Percentiles rank a stretch among this genome's conserved stretches.
Conservation (phyloP, 169 alveolate species). For the Cryptosporidium meleagridis region DNA sequence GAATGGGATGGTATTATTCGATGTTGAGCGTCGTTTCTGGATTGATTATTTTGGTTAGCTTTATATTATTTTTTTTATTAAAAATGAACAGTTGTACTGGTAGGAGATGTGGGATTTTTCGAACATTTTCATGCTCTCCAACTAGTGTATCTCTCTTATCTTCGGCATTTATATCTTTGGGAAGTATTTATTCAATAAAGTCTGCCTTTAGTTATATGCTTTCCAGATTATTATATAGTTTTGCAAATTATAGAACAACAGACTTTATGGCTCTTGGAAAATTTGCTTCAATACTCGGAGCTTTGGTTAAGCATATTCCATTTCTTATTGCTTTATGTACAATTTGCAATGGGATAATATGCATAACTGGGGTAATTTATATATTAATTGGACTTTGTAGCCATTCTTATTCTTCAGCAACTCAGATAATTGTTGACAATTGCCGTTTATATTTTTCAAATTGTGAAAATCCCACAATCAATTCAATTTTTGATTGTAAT, state of each 20-base stretch:
- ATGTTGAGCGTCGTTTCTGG: slow-evolving; percentile 47
- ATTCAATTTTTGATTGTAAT: slow-evolving; percentile 32
- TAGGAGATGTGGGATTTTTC: slow-evolving; percentile 38
- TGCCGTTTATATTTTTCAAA: slow-evolving; percentile 43
- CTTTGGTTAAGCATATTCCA: slow-evolving; percentile 66
- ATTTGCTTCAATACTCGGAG: slow-evolving; percentile 54
- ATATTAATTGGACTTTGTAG: slow-evolving; percentile 31
- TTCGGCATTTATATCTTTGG: slow-evolving; percentile 41
- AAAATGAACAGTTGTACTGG: slow-evolving; percentile 25
- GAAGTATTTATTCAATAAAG: slow-evolving; percentile 52
- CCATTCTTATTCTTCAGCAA: slow-evolving; percentile 20
- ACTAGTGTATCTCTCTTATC: background rate
- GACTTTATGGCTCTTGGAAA: slow-evolving; percentile 70
- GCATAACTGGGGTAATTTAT: slow-evolving; percentile 43
- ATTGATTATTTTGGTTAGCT: slow-evolving; percentile 15
- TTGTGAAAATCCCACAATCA: slow-evolving; percentile 26
- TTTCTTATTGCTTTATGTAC: slow-evolving; percentile 39
- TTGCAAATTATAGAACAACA: slow-evolving; percentile 69
- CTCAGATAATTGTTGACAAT: slow-evolving; percentile 50
- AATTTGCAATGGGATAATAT: slow-evolving; percentile 52
- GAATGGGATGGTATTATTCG: slow-evolving; percentile 71
- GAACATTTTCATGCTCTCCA: slow-evolving; percentile 62
- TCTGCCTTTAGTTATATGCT: slow-evolving; percentile 55
- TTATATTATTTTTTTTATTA: slow-evolving; percentile 40
- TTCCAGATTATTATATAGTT: slow-evolving; percentile 47